These are phyloP conservation scores for Silene vulgaris DNA, from an alignment of 179 eudicot genomes.

Conservation along the genomic window DNA sequence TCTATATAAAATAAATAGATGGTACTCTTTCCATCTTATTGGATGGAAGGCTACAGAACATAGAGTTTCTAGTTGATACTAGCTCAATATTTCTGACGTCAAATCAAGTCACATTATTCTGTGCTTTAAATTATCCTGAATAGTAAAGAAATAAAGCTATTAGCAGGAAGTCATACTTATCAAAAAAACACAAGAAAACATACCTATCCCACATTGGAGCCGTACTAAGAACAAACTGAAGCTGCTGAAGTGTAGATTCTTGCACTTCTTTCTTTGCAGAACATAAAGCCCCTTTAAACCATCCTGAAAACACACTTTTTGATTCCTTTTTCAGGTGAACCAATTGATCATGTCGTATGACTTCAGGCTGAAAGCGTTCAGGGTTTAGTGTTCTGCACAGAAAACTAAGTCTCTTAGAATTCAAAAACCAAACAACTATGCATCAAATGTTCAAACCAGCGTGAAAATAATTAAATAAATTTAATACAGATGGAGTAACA, in stretches of 20 bases:
- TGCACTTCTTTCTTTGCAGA: constrained; percentile 66
- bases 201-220: constrained; percentile 92
- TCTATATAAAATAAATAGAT: too few relatives aligned
- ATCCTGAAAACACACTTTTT: constrained; percentile 49
- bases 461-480: too few relatives aligned
- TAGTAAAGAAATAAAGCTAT: neutral
- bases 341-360: constrained; percentile 73
- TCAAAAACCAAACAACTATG: neutral
- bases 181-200: constrained; percentile 18
- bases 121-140: neutral
- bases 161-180: neutral
- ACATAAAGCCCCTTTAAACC: constrained; percentile 65
- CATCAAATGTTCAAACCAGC: neutral
- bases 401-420: constrained; percentile 10
- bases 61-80: neutral
- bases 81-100: neutral
- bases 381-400: constrained; percentile 43
- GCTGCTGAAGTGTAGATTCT: constrained; percentile 61
- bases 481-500: neutral
- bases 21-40: neutral
- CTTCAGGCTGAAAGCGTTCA: constrained; percentile 60
- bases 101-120: neutral
- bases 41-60: neutral
- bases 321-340: constrained; percentile 52
- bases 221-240: constrained; percentile 56